Conservation (phyloP, 164 flowering plant genomes). For the Aristolochia fimbriata region DNA sequence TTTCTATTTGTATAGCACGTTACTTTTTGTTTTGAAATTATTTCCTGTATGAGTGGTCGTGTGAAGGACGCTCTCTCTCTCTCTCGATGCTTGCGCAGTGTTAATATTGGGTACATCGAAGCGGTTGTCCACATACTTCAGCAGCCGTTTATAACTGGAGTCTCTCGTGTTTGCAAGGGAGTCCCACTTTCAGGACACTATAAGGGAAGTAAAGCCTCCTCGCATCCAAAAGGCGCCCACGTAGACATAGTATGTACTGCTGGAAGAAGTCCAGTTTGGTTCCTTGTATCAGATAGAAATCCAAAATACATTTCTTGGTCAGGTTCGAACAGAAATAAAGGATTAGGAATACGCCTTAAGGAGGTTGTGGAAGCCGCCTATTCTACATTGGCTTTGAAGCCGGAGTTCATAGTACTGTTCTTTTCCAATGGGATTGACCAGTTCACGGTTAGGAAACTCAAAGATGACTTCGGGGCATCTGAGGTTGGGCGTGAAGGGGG, state of each 20-base stretch:
- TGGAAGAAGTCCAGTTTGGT: conserved; percentile 60
- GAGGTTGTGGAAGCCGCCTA: conserved; percentile 42
- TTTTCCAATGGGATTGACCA: conserved; percentile 53
- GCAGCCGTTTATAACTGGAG: conserved; percentile 53
- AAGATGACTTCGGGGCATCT: conserved; percentile 43
- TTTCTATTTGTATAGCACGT: no score
- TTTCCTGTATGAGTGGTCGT: no score
- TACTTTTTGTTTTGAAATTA: no score
- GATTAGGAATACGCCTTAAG: conserved; percentile 37
- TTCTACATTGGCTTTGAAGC: conserved; percentile 33
- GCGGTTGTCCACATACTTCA: conserved; percentile 57
- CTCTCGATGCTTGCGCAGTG: conserved; percentile 26
- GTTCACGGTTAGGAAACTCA: conserved; percentile 23
- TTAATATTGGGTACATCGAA: conserved; percentile 74
- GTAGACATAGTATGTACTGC: conserved; percentile 72
- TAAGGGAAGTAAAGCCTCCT: conserved; percentile 3
- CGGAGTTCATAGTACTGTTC: conserved; percentile 58
- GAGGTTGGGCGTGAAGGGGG: conserved; percentile 24
- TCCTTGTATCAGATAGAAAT: conserved; percentile 80
- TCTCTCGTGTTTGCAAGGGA: conserved; percentile 83
- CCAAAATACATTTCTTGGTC: conserved; percentile 63
- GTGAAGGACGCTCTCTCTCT: no score
- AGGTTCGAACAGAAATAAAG: conserved; percentile 29
- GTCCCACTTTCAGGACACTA: conserved; percentile 21
- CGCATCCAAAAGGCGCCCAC: conserved; percentile 29